Percentiles rank a stretch among this genome's conserved stretches.
These are phyloP conservation scores for Penicillium sp. DNA, from an alignment of 2,329 filamentous ascomycete genomes.

Conservation along the genomic window DNA sequence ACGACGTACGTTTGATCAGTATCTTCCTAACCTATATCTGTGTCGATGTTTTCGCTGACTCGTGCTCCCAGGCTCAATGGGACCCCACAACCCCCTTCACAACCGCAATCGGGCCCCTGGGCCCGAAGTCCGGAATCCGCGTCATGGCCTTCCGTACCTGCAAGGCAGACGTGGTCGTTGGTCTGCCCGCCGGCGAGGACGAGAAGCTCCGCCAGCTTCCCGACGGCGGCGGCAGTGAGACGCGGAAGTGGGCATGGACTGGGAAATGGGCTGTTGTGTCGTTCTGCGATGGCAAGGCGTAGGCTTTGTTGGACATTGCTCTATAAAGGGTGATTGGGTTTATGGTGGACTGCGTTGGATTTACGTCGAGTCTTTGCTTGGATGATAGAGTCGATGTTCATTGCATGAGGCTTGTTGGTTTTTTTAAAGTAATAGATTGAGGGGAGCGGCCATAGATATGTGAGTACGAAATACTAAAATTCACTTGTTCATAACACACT, in stretches of 20 bases:
- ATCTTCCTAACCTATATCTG: background rate
- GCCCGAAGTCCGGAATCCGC: slow-evolving; percentile 77
- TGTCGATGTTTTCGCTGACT: background rate
- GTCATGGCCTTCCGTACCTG: slow-evolving; percentile 87
- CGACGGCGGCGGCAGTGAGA: slow-evolving; percentile 68
- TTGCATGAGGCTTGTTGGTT: background rate
- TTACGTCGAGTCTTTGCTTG: background rate
- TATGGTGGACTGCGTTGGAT: background rate
- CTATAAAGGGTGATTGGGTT: background rate
- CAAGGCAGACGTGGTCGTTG: slow-evolving; percentile 95
- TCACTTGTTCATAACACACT: background rate
- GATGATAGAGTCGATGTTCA: background rate
- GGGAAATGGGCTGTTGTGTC: slow-evolving; percentile 97
- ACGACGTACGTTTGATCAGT: slow-evolving; percentile 66
- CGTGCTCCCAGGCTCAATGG: slow-evolving; percentile 67
- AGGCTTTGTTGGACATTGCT: slow-evolving; percentile 1
- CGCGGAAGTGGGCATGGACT: slow-evolving; percentile 89
- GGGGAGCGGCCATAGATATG: background rate
- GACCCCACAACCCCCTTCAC: slow-evolving; percentile 83
- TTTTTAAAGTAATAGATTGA: background rate
- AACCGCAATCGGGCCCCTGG: slow-evolving; percentile 82
- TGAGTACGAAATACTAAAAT: background rate
- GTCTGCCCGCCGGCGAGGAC: slow-evolving; percentile 77
- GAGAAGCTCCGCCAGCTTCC: slow-evolving; percentile 72
- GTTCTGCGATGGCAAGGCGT: slow-evolving; percentile 69